Conservation (phyloP, 1,284 basidiomycete genomes). For the Gomphus bonarii region DNA sequence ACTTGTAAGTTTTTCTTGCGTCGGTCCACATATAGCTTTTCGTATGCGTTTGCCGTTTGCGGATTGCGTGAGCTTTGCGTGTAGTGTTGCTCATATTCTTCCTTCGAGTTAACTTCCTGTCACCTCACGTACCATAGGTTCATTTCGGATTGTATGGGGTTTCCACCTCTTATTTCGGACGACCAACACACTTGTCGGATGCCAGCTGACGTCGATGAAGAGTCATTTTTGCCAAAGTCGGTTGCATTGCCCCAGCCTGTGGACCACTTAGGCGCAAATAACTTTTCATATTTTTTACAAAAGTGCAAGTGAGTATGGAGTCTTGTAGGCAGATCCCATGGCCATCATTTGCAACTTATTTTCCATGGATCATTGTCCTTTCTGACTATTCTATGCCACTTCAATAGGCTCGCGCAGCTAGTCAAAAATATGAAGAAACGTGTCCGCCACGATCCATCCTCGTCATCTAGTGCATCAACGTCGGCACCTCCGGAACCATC, state of each 20-base stretch:
- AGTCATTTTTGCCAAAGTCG: slow-evolving; percentile 35
- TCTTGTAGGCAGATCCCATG: not conserved
- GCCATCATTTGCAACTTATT: not conserved
- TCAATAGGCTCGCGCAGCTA: slow-evolving; percentile 33
- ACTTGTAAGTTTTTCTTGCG: slow-evolving; percentile 40
- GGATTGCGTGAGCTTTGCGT: not conserved
- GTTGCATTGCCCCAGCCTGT: slow-evolving; percentile 30
- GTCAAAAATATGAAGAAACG: slow-evolving; percentile 40
- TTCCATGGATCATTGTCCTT: not conserved
- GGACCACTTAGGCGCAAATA: slow-evolving; percentile 17
- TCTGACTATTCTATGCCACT: not conserved
- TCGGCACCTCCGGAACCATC: not conserved
- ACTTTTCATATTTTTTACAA: slow-evolving; percentile 23
- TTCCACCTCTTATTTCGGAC: slow-evolving; percentile 44
- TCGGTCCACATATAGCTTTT: not conserved
- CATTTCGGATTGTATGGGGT: slow-evolving; percentile 53
- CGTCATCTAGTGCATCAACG: not conserved
- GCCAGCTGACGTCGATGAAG: slow-evolving; percentile 41
- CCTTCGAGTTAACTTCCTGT: not conserved
- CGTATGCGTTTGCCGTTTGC: not conserved
- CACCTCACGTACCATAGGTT: slow-evolving; percentile 33
- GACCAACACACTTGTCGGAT: slow-evolving; percentile 36
- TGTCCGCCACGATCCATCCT: not conserved
- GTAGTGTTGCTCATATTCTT: not conserved
- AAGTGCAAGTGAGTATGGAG: slow-evolving; percentile 34